Evolutionary conservation across 495 filamentous ascomycete species (phyloP).

Genomic region (Penicillium odoratum): DNA sequence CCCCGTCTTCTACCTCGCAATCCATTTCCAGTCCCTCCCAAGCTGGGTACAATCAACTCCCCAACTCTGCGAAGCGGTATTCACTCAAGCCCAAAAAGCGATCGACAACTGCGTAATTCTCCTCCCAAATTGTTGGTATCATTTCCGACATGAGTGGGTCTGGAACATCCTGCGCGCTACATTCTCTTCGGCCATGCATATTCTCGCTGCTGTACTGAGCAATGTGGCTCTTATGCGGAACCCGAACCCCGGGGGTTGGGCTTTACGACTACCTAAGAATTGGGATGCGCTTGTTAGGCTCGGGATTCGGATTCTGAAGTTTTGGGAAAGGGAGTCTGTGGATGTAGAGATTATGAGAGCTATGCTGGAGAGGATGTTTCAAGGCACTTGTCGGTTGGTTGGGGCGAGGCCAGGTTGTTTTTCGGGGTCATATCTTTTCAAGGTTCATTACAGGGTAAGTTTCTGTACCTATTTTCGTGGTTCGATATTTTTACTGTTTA

Average conservation of each 20-base stretch:
- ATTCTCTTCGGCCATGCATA: slow-evolving; percentile 24
- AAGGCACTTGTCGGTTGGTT: slow-evolving; percentile 26
- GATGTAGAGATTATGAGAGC: slow-evolving; percentile 28
- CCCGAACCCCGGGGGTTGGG: slow-evolving; percentile 12
- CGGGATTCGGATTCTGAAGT: slow-evolving; percentile 22
- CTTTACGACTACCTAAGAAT: slow-evolving; percentile 16
- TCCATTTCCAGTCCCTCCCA: slow-evolving; percentile 23
- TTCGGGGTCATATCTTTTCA: background rate
- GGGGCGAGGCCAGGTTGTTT: slow-evolving; percentile 16
- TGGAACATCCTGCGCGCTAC: slow-evolving; percentile 23
- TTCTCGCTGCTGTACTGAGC: slow-evolving; percentile 22
- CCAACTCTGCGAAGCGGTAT: slow-evolving; percentile 14
- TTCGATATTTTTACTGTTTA: no score
- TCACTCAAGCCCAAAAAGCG: slow-evolving; percentile 21
- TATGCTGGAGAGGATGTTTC: slow-evolving; percentile 28
- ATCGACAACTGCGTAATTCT: slow-evolving; percentile 24
- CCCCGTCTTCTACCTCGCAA: slow-evolving; percentile 28
- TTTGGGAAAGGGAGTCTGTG: slow-evolving; percentile 23
- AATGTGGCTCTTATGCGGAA: slow-evolving; percentile 8
- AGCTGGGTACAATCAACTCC: slow-evolving; percentile 15
- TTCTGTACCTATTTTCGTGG: no score
- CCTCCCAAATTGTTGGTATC: slow-evolving; percentile 26
- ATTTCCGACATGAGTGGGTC: slow-evolving; percentile 31
- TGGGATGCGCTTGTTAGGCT: slow-evolving; percentile 24
- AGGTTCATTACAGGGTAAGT: background rate